Percentiles rank a stretch among this genome's conserved stretches.
These are phyloP conservation scores for Leccinum subgranulosum DNA, from an alignment of 768 basidiomycete genomes.

Conservation along the genomic window DNA sequence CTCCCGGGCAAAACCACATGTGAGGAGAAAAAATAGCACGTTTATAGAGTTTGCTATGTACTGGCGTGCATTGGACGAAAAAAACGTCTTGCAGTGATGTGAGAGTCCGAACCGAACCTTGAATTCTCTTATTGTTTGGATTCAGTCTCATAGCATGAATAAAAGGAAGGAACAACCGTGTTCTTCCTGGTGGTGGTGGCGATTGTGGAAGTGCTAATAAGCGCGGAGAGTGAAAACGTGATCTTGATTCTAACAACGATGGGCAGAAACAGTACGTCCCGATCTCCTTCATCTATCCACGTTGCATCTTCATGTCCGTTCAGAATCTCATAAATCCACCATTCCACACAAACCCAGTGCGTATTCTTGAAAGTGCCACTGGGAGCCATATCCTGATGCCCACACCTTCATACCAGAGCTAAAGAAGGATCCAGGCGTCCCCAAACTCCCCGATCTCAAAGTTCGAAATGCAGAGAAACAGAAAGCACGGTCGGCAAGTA, in stretches of 20 bases:
- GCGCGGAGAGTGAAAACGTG: conserved; percentile 10
- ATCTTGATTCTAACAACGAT: conserved; percentile 11
- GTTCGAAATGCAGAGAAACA: conserved; percentile 50
- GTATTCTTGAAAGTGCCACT: not conserved
- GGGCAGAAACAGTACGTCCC: conserved; percentile 31
- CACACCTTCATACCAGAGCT: conserved; percentile 47
- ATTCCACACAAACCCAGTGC: conserved; percentile 28
- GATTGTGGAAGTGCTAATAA: not conserved
- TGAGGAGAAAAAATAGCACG: no score
- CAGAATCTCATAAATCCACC: conserved; percentile 24
- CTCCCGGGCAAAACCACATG: no score
- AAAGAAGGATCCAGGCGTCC: conserved; percentile 88
- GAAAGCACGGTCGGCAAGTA: conserved; percentile 41
- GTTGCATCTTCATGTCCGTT: not conserved
- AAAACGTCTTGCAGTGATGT: no score
- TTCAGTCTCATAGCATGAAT: no score
- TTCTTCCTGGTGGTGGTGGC: no score
- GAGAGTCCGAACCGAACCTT: no score
- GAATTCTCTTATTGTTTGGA: no score
- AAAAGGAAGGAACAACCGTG: no score
- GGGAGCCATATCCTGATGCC: conserved; percentile 5
- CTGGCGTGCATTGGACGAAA: no score
- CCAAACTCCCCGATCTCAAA: conserved; percentile 75
- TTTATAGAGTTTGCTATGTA: no score
- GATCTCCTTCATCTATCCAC: not conserved